These are phyloP conservation scores for Microdochium nivale DNA, from an alignment of 2,329 filamentous ascomycete species.

Conservation along the genomic window DNA sequence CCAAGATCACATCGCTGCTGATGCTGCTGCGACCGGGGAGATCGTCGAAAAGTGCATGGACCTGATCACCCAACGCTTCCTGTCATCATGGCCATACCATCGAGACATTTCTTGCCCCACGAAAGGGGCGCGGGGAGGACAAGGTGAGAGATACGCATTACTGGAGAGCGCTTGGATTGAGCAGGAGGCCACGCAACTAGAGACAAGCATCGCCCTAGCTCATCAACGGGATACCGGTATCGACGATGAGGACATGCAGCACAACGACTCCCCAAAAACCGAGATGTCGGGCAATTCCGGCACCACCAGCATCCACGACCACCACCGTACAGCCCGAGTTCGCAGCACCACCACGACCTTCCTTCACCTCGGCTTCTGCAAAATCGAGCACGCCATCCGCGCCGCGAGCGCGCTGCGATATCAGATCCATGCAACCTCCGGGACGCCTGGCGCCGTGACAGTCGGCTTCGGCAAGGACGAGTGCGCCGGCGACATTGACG, in stretches of 20 bases:
- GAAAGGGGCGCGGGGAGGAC: not conserved
- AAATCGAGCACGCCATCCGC: constrained; percentile 1
- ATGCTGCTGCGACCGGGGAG: not conserved
- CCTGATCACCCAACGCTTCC: not conserved
- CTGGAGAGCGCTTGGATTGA: not conserved
- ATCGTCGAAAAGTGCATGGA: not conserved
- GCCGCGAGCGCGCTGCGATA: not conserved
- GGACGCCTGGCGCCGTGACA: not conserved
- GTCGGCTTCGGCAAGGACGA: not conserved
- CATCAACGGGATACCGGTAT: too few species aligned
- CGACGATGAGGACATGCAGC: too few species aligned
- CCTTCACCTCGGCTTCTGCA: not conserved
- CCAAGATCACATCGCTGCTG: not conserved
- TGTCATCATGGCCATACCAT: not conserved
- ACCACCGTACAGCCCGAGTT: too few species aligned
- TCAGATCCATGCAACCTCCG: not conserved
- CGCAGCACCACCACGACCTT: not conserved
- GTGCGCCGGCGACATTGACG: not conserved
- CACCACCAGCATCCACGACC: too few species aligned
- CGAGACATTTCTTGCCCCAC: not conserved
- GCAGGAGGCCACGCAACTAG: too few species aligned
- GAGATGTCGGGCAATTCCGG: too few species aligned
- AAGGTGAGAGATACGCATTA: not conserved
- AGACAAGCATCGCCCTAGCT: too few species aligned
- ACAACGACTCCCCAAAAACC: too few species aligned